phyloP scores from a whole-genome alignment of 208 protist species.

The Trichomonas tenax region DNA sequence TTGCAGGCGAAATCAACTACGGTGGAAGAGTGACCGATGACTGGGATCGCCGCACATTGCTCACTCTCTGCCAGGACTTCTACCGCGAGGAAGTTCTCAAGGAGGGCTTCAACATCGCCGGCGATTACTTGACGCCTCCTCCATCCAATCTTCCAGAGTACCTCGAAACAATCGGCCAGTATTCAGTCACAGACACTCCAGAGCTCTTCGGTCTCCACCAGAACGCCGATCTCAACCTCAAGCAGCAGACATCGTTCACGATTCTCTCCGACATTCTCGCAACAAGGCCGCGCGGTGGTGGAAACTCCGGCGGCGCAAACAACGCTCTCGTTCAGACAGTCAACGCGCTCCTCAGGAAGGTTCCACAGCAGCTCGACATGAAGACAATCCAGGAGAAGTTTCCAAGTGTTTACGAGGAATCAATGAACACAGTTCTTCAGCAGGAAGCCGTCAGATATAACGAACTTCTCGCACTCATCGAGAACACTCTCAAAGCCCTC shows the following conservation, averaged over 20 bases:
- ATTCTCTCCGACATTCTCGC: background rate
- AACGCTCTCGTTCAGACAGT: background rate
- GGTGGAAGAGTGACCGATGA: slow-evolving; percentile 48
- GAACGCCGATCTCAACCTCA: background rate
- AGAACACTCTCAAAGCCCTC: slow-evolving; percentile 69
- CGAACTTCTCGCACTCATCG: slow-evolving; percentile 45
- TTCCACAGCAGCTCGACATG: slow-evolving; percentile 16
- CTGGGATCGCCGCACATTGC: slow-evolving; percentile 30
- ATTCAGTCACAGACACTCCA: slow-evolving; percentile 12
- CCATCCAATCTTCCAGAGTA: slow-evolving; percentile 52
- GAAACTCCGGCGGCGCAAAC: background rate
- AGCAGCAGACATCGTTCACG: background rate
- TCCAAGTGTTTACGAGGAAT: slow-evolving; percentile 79
- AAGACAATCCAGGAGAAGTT: slow-evolving; percentile 53
- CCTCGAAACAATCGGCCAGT: slow-evolving; percentile 40
- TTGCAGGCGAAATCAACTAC: slow-evolving; percentile 55
- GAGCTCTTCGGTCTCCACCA: slow-evolving; percentile 1
- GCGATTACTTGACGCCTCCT: slow-evolving; percentile 8
- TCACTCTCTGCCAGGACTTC: slow-evolving; percentile 17
- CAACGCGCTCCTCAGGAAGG: background rate
- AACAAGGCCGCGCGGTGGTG: background rate
- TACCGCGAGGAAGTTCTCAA: background rate
- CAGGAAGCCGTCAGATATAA: slow-evolving; percentile 89
- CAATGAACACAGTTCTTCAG: slow-evolving; percentile 89
- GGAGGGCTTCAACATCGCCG: slow-evolving; percentile 15